phyloP scores from a whole-genome alignment of 2,329 filamentous ascomycete species.

The Zymoseptoria ardabiliae region DNA sequence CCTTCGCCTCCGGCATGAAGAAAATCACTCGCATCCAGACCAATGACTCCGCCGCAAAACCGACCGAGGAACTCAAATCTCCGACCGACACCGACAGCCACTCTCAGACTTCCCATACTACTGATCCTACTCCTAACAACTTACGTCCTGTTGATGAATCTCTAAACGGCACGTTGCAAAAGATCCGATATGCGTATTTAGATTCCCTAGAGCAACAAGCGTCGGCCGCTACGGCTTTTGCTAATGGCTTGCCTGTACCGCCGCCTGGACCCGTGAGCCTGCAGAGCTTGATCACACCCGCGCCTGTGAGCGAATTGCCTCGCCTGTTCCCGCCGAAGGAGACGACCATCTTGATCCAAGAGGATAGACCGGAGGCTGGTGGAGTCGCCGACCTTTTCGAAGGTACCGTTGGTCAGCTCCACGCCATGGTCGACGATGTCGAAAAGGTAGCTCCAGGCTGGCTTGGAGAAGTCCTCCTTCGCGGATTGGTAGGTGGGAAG shows the following conservation, averaged over 20 bases:
- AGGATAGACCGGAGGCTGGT: constrained; percentile 55
- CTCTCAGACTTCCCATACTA: constrained; percentile 42
- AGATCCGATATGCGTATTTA: constrained; percentile 66
- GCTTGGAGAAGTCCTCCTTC: constrained; percentile 79
- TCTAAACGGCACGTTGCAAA: constrained; percentile 65
- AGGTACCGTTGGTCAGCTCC: constrained; percentile 73
- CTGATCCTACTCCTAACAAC: constrained; percentile 37
- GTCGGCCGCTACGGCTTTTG: constrained; percentile 24
- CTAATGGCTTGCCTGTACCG: constrained; percentile 27
- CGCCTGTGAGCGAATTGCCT: constrained; percentile 65
- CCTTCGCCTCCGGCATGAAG: constrained; percentile 63
- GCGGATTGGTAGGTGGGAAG: constrained; percentile 73
- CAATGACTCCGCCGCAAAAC: constrained; percentile 59
- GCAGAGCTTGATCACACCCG: constrained; percentile 60
- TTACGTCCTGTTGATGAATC: constrained; percentile 70
- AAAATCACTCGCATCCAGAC: constrained; percentile 68
- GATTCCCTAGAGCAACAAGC: constrained; percentile 51
- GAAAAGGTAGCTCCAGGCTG: constrained; percentile 85
- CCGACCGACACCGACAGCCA: constrained; percentile 46
- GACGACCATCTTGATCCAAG: constrained; percentile 58
- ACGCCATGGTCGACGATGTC: constrained; percentile 70
- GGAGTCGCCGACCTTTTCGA: constrained; percentile 79
- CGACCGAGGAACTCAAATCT: constrained; percentile 62
- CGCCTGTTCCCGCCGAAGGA: constrained; percentile 63
- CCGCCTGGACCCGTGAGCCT: constrained; percentile 37